These are phyloP conservation scores for Zostera marina DNA, from an alignment of 116 monocot genomes.

Conservation along the genomic window DNA sequence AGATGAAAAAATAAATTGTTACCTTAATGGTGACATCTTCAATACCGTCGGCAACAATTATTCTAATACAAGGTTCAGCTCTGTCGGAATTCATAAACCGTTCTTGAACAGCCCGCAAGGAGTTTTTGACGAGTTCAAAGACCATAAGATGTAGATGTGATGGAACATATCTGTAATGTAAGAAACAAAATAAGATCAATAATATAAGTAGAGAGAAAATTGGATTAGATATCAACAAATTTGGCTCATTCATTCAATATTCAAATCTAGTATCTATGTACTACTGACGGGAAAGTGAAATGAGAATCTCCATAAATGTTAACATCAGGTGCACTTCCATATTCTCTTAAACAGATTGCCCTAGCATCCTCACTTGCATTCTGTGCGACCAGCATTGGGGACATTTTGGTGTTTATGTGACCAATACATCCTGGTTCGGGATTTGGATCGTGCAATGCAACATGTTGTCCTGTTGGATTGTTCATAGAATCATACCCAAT, in stretches of 20 bases:
- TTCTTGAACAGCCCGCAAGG: conserved; percentile 93
- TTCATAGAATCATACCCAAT: not conserved
- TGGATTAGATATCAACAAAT: not conserved
- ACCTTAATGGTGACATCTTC: conserved; percentile 99
- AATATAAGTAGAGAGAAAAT: not conserved
- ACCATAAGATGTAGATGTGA: conserved; percentile 97
- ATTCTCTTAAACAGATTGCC: conserved; percentile 58
- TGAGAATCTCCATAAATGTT: conserved; percentile 80
- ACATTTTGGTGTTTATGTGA: conserved; percentile 68
- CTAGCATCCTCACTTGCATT: conserved; percentile 89
- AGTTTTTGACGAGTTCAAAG: conserved; percentile 96
- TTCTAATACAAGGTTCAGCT: conserved; percentile 70
- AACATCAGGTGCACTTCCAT: conserved; percentile 82
- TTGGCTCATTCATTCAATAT: not conserved
- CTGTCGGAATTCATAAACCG: conserved; percentile 73
- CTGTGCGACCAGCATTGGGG: conserved; percentile 50
- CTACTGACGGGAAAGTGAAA: conserved; percentile 94
- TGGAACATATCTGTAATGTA: conserved; percentile 75
- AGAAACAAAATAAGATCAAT: not conserved
- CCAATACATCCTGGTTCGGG: conserved; percentile 65
- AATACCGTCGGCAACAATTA: conserved; percentile 93
- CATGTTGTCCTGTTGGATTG: conserved; percentile 62
- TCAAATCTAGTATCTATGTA: not conserved
- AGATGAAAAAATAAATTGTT: too few species aligned
- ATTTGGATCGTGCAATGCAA: conserved; percentile 71